Evolutionary conservation across 495 filamentous ascomycete species (phyloP), one percentile per base, ranked within the genome.

Genomic region (Trichoderma asperelloides): DNA sequence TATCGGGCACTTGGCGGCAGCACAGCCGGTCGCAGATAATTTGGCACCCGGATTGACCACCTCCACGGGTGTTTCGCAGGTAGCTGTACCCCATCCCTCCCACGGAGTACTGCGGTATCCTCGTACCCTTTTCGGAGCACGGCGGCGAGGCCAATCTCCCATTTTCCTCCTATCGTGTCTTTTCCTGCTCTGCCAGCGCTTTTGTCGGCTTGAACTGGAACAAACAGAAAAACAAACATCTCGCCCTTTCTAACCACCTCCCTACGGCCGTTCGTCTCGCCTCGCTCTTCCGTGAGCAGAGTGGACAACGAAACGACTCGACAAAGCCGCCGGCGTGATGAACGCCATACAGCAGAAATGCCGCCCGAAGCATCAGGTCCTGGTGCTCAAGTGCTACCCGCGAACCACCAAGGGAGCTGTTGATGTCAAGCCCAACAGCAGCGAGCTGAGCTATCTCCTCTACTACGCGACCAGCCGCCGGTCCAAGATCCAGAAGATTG

Each of bases 381-480:
- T 97, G 64, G 88, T 96, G 63, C 84, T 96, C 39, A 96, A 96
- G 77, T 97, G 93, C 81, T 97, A 96, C 78, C 93, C 93, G 39
- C 86, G 86, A 69, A 93, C 91, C 66, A 89, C 91, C 66, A 96
- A 96, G 78, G 91, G 90, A 68, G 91, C 91, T 62, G 85, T 89
- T 73, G 91, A 96, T 69, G 91, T 96, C 67, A 94, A 92, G 77
- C 92, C 93, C 11, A 97, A 97, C 74, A 88, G 91, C 57, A 95
- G 90, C 77, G 93, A 97, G 80, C 87, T 97, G 51, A 96, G 91
- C 74, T 97, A 97, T 74, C 85, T 97, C 64, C 86, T 97, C 33
- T 97, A 94, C 83, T 96, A 97, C 83, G 91, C 90, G 51, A 93
- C 91, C 75, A 95, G 93, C 70, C 90, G 93, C 65, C 86, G 91